These are phyloP conservation scores for Trametes hirsuta DNA, from an alignment of 1,284 basidiomycete genomes.

Conservation along the genomic window DNA sequence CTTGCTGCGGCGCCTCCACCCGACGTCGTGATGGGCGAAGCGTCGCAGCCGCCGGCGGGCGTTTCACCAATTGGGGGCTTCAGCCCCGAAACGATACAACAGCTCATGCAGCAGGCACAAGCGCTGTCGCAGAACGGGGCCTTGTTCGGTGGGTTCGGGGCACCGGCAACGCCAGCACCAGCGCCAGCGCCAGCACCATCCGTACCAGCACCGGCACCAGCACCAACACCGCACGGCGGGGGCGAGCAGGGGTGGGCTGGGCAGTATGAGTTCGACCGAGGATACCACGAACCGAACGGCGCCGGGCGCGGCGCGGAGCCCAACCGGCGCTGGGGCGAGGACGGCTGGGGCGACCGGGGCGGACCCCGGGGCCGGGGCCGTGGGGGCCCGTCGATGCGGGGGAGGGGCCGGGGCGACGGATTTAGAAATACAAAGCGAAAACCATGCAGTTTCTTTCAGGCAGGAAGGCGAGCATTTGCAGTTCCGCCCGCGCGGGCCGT, in stretches of 20 bases:
- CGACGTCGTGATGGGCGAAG: conserved; percentile 26
- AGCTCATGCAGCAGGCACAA: conserved; percentile 60
- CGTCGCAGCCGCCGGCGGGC: conserved; percentile 22
- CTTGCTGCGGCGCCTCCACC: conserved; percentile 42
- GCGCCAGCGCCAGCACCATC: conserved; percentile 3
- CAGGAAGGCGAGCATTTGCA: conserved; percentile 81
- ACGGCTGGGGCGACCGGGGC: conserved; percentile 42
- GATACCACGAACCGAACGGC: conserved; percentile 45
- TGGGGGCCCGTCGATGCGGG: conserved; percentile 41
- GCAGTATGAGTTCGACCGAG: conserved; percentile 39
- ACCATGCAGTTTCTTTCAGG: conserved; percentile 85
- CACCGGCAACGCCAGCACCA: conserved; percentile 20
- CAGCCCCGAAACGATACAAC: conserved; percentile 64
- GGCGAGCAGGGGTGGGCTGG: conserved; percentile 33
- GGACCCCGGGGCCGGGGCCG: conserved; percentile 38
- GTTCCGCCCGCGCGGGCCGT: conserved; percentile 36
- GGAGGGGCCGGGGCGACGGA: conserved; percentile 56
- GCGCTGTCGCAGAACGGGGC: conserved; percentile 33
- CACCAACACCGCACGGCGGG: conserved; percentile 2
- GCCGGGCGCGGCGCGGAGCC: conserved; percentile 28
- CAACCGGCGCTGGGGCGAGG: conserved; percentile 48
- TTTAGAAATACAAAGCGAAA: conserved; percentile 80
- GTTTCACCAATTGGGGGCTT: conserved; percentile 37
- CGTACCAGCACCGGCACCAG: conserved; percentile 6
- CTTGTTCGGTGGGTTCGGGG: conserved; percentile 25